These are phyloP conservation scores for Lepiota venenata DNA, from an alignment of 768 basidiomycete genomes.

Conservation along the genomic window DNA sequence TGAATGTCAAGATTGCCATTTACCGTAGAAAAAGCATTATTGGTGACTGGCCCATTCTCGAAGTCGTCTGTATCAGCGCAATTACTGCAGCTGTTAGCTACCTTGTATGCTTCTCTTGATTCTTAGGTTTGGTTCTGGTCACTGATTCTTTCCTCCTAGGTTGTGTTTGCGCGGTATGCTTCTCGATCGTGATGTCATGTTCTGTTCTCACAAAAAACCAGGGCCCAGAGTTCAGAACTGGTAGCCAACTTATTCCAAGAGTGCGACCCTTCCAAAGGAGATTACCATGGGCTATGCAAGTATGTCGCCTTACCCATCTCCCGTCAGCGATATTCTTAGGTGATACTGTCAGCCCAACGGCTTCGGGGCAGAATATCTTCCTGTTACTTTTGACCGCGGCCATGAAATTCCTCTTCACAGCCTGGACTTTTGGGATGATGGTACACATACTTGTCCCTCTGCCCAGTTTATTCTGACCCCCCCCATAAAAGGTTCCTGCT, in stretches of 20 bases:
- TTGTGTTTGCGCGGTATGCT: slow-evolving; percentile 60
- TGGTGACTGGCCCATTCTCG: slow-evolving; percentile 59
- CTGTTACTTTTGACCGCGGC: slow-evolving; percentile 59
- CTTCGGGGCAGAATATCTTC: slow-evolving; percentile 66
- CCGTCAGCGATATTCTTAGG: neutral
- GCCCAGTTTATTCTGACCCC: neutral
- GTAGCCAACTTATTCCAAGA: slow-evolving; percentile 84
- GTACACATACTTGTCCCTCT: slow-evolving; percentile 27
- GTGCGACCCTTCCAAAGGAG: slow-evolving; percentile 64
- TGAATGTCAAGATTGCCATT: slow-evolving; percentile 63
- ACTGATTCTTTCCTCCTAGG: slow-evolving; percentile 29
- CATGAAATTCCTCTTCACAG: slow-evolving; percentile 59
- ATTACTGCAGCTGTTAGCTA: slow-evolving; percentile 72
- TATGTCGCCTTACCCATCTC: slow-evolving; percentile 28
- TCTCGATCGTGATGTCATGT: neutral
- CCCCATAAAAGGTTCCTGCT: slow-evolving; percentile 56
- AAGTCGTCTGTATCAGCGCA: slow-evolving; percentile 59
- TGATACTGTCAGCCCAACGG: slow-evolving; percentile 46
- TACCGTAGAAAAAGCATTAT: slow-evolving; percentile 56
- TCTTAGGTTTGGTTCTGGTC: neutral
- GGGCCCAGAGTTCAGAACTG: slow-evolving; percentile 75
- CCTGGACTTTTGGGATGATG: slow-evolving; percentile 82
- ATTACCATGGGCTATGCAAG: slow-evolving; percentile 83
- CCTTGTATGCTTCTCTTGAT: slow-evolving; percentile 36
- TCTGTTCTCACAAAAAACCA: slow-evolving; percentile 19